These are phyloP conservation scores for Mayamaea pseudoterrestris DNA, from an alignment of 108 stramenopile species.

Conservation along the genomic window DNA sequence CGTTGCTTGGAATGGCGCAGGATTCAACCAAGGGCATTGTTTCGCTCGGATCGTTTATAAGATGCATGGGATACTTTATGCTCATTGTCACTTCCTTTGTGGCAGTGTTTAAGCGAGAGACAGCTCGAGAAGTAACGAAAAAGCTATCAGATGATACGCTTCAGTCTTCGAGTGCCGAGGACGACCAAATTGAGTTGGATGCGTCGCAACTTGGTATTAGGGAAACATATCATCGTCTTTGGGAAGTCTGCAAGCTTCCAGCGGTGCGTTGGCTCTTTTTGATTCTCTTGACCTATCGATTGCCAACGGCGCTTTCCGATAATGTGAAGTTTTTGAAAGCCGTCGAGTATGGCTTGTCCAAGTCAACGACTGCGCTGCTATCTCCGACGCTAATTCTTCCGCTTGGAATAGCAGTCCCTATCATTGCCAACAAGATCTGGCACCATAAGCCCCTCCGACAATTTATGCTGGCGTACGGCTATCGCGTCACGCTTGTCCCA, in stretches of 20 bases:
- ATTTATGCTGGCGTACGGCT: constrained; percentile 72
- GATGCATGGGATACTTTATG: constrained; percentile 91
- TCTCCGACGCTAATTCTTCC: constrained; percentile 80
- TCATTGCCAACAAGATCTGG: constrained; percentile 69
- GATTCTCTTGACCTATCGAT: constrained; percentile 81
- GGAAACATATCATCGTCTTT: constrained; percentile 79
- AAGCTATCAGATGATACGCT: neutral
- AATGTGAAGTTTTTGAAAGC: constrained; percentile 88
- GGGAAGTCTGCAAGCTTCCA: constrained; percentile 75
- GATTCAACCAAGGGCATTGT: constrained; percentile 59
- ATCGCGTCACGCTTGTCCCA: constrained; percentile 71
- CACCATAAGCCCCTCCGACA: constrained; percentile 60
- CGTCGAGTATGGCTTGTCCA: constrained; percentile 70
- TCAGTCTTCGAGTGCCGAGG: constrained; percentile 29
- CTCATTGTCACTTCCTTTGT: constrained; percentile 79
- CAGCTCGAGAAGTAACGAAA: neutral
- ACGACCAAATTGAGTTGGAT: constrained; percentile 74
- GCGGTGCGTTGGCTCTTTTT: constrained; percentile 74
- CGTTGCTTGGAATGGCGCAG: constrained; percentile 44
- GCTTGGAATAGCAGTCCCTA: constrained; percentile 70
- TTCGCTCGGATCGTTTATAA: constrained; percentile 78
- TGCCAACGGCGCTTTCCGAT: constrained; percentile 72
- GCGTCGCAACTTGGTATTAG: constrained; percentile 69
- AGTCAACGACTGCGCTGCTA: constrained; percentile 73
- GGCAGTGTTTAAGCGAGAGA: constrained; percentile 84